Conservation (phyloP, 768 basidiomycete species). For the Boletellus ananiceps region DNA sequence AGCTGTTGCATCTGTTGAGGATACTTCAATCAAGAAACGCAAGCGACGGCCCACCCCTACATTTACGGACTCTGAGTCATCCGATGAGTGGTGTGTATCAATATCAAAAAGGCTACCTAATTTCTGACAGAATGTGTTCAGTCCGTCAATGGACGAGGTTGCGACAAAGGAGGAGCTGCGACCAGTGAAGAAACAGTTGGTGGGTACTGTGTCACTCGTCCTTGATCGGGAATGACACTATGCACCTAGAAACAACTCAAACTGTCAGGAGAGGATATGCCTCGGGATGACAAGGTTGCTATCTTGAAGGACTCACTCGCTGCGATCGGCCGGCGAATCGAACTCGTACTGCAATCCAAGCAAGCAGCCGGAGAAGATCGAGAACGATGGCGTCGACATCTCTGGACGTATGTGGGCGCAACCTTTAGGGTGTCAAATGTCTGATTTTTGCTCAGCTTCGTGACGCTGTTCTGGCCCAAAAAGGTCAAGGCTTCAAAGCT, state of each 20-base stretch:
- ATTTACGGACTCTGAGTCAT: slow-evolving; percentile 92
- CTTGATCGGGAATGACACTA: slow-evolving; percentile 2
- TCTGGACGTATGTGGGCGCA: slow-evolving; percentile 81
- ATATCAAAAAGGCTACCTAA: not conserved
- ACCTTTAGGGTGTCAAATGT: not conserved
- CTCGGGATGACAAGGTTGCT: slow-evolving; percentile 92
- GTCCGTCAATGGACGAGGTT: slow-evolving; percentile 93
- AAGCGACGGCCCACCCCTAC: slow-evolving; percentile 95
- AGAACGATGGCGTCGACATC: slow-evolving; percentile 85
- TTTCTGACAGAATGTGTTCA: slow-evolving; percentile 27
- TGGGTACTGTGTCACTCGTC: slow-evolving; percentile 34
- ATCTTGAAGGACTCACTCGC: slow-evolving; percentile 94
- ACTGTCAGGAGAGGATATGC: slow-evolving; percentile 87
- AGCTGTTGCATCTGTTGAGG: slow-evolving; percentile 77
- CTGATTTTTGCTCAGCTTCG: slow-evolving; percentile 56
- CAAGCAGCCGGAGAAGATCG: slow-evolving; percentile 75
- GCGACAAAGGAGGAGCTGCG: slow-evolving; percentile 92
- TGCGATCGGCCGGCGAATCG: slow-evolving; percentile 90
- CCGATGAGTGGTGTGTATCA: slow-evolving; percentile 79
- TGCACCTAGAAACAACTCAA: slow-evolving; percentile 86
- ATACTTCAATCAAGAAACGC: slow-evolving; percentile 61
- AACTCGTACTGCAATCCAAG: slow-evolving; percentile 72
- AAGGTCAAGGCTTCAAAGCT: slow-evolving; percentile 92
- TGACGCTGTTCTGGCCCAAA: slow-evolving; percentile 96
- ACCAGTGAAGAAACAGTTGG: slow-evolving; percentile 95